Percentiles rank a stretch among this genome's conserved stretches.
Conservation (phyloP, 306 rosid species). For the Acacia melanoxylon region DNA sequence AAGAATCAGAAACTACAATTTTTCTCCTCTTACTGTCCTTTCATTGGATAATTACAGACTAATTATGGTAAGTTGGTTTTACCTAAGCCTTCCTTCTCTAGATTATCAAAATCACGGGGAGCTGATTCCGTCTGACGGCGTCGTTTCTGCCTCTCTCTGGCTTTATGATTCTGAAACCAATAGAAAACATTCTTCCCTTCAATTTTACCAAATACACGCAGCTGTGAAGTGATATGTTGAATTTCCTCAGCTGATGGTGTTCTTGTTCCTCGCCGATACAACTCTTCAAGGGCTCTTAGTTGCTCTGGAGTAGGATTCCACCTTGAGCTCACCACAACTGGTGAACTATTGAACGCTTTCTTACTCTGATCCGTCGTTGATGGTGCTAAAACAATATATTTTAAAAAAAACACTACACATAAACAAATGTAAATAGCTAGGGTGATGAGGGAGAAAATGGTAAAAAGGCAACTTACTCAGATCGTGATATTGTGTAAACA, state of each 20-base stretch:
- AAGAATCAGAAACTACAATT: constrained; percentile 1
- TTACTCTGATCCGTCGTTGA: constrained; percentile 41
- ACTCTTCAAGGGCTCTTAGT: constrained; percentile 58
- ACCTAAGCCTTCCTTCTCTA: constrained; percentile 65
- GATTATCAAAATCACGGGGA: constrained; percentile 30
- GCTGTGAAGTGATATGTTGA: constrained; percentile 87
- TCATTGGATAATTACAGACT: constrained; percentile 10
- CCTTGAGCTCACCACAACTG: constrained; percentile 61
- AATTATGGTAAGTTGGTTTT: constrained; percentile 14
- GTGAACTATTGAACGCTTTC: constrained; percentile 42
- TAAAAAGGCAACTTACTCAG: constrained; percentile 40
- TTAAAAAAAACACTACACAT: not conserved
- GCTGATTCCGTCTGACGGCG: constrained; percentile 90
- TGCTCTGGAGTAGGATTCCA: constrained; percentile 80
- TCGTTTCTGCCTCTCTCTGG: constrained; percentile 93
- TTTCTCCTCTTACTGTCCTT: not conserved
- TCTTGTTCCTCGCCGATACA: constrained; percentile 64
- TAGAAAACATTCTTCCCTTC: constrained; percentile 98
- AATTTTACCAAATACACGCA: constrained; percentile 76
- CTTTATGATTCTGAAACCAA: constrained; percentile 97
- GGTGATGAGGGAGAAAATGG: not conserved
- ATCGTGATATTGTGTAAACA: constrained; percentile 65
- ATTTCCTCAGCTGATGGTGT: constrained; percentile 88
- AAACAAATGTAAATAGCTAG: not conserved
- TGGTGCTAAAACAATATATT: constrained; percentile 11